Evolutionary conservation across 768 basidiomycete species (phyloP), one percentile per base, ranked within the genome.

Genomic region (Xanthoconium stramineum): DNA sequence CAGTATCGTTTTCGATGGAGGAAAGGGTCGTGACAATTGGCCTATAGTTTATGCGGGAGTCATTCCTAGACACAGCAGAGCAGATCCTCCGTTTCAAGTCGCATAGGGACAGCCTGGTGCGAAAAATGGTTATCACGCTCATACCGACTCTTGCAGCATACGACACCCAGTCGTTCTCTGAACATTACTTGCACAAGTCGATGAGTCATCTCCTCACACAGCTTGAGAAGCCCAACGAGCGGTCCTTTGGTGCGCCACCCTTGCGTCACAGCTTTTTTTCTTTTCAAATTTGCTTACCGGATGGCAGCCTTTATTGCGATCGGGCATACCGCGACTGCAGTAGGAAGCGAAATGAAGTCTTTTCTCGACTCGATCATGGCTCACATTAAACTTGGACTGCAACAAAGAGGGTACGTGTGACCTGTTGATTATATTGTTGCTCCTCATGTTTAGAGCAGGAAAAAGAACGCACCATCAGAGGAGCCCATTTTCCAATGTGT

Each of bases 401-500:
- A 91, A 66, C 81, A 82, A 60, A 79, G 91, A 74, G 95, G 95
- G 94, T 94, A 66, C 60, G 81, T 65, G 14, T 5, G 10, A 5
- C 9, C 11, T 12, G 6, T 13, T 40, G 44, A 43, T 30, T 36
- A 44, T 13, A 28, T 45, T 37, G 19, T 38, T 32, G 0, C 7
- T 49, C 15, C 52, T 61, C 56, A 66, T 38, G 30, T 33, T 49
- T 2, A 24, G 14, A 36, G 30, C 58, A 87, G 84, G 55, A 86
- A 87, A 67, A 96, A 94, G 78, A 94, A 93, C 67, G 91, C 94
- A 2, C 90, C 91, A 3, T 86, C 88, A 15, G 95, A 98, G 71
- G 94, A 94, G 61, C 89, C 95, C 0, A 94, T 98, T 56, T 98
- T 99, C 67, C 92, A 98, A 78, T 98, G 97, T 72, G 83, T 99